Evolutionary conservation across 1,284 basidiomycete genomes (phyloP).

Genomic region (Sporisorium graminicola): DNA sequence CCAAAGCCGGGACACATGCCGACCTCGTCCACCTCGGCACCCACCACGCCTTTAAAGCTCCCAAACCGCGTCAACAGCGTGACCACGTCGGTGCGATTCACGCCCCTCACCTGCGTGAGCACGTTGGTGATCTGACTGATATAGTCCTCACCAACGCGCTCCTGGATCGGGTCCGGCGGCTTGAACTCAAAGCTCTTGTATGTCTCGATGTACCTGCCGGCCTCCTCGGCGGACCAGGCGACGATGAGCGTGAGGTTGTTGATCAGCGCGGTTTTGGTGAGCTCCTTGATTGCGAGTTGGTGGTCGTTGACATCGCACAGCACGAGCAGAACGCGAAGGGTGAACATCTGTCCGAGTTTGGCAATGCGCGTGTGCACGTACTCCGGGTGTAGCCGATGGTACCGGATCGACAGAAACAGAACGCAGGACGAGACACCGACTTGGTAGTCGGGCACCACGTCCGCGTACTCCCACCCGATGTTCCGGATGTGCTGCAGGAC

Average conservation of each 20-base stretch:
- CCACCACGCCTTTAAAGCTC: slow-evolving; percentile 24
- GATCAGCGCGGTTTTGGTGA: slow-evolving; percentile 83
- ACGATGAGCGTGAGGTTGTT: slow-evolving; percentile 93
- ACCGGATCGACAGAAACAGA: slow-evolving; percentile 79
- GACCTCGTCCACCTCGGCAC: slow-evolving; percentile 77
- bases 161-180: slow-evolving; percentile 92
- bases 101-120: slow-evolving; percentile 88
- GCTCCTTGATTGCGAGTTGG: slow-evolving; percentile 87
- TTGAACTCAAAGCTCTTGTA: slow-evolving; percentile 95
- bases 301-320: slow-evolving; percentile 94
- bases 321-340: slow-evolving; percentile 86
- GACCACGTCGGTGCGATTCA: slow-evolving; percentile 97
- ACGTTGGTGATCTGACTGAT: slow-evolving; percentile 83
- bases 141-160: slow-evolving; percentile 90
- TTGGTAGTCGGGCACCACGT: slow-evolving; percentile 83
- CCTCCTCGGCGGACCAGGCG: slow-evolving; percentile 89
- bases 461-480: slow-evolving; percentile 92
- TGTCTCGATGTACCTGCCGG: slow-evolving; percentile 87
- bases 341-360: slow-evolving; percentile 84
- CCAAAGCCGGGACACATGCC: slow-evolving; percentile 91
- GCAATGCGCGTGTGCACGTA: slow-evolving; percentile 93
- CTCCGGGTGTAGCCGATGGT: slow-evolving; percentile 96
- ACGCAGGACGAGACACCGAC: slow-evolving; percentile 61
- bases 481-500: slow-evolving; percentile 85
- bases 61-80: slow-evolving; percentile 77